Conservation (phyloP, 2,329 filamentous ascomycete species). For the Arthroderma uncinatum region DNA sequence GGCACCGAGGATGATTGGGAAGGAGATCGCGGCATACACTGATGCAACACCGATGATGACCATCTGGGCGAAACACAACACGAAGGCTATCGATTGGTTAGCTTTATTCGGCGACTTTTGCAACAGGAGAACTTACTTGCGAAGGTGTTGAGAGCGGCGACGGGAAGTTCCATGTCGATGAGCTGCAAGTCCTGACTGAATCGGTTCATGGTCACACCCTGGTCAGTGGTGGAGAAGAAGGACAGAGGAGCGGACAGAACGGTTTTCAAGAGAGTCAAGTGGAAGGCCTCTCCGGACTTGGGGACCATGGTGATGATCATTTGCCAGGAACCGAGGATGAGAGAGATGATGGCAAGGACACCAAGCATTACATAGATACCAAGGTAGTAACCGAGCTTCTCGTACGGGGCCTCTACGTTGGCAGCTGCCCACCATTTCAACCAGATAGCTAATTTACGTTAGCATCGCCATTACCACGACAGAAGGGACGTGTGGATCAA, state of each 20-base stretch:
- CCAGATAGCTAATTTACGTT: slow-evolving; percentile 26
- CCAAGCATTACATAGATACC: slow-evolving; percentile 33
- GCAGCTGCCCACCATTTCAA: slow-evolving; percentile 33
- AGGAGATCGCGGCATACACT: slow-evolving; percentile 29
- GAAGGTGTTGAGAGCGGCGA: slow-evolving; percentile 32
- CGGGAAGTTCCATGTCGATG: slow-evolving; percentile 36
- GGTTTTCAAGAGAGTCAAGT: slow-evolving; percentile 38
- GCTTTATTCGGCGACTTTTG: background rate
- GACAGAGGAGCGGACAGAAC: slow-evolving; percentile 38
- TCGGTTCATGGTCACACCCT: slow-evolving; percentile 32
- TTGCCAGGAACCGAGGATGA: slow-evolving; percentile 34
- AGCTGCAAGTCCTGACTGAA: slow-evolving; percentile 38
- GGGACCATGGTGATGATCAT: slow-evolving; percentile 46
- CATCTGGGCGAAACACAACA: slow-evolving; percentile 30
- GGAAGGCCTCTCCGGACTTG: slow-evolving; percentile 41
- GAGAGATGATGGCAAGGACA: slow-evolving; percentile 26
- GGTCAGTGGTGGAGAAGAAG: slow-evolving; percentile 34
- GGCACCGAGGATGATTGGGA: slow-evolving; percentile 28
- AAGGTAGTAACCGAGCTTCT: slow-evolving; percentile 27
- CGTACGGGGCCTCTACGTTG: slow-evolving; percentile 27
- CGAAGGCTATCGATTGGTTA: slow-evolving; percentile 22
- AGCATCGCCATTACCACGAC: background rate
- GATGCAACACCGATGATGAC: slow-evolving; percentile 30
- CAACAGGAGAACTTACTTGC: slow-evolving; percentile 20
- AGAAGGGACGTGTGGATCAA: background rate